A percentile compares a stretch with the other conserved stretches of the same genome.
phyloP scores from a whole-genome alignment of 2,329 filamentous ascomycete genomes.

The Colletotrichum filicis region DNA sequence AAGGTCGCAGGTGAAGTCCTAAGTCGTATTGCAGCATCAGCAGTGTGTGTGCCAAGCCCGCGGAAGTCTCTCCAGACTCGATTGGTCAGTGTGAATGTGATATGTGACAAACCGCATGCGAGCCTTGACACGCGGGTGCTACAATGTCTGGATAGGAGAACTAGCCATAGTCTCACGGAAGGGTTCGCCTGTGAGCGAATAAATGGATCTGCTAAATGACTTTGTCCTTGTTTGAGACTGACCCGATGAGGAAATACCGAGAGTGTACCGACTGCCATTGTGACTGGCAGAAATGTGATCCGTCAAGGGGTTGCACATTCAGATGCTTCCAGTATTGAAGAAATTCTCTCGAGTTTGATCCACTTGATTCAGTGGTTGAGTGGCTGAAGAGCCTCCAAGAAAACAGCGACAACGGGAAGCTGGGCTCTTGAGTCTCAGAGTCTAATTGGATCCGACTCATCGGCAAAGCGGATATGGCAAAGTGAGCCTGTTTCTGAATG shows the following conservation, averaged over 20 bases:
- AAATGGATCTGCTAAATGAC: background rate
- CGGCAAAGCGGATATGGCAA: background rate
- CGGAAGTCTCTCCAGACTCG: slow-evolving; percentile 26
- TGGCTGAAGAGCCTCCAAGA: background rate
- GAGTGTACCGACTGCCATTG: background rate
- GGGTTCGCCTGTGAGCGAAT: background rate
- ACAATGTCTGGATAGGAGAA: background rate
- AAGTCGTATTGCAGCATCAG: slow-evolving; percentile 11
- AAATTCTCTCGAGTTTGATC: no score
- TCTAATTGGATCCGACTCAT: background rate
- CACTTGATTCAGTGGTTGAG: background rate
- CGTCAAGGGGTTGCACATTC: no score
- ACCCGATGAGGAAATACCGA: slow-evolving; percentile 2
- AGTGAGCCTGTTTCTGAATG: background rate
- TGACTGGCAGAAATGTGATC: background rate
- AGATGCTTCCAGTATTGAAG: background rate
- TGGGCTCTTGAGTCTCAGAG: background rate
- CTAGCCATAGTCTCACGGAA: background rate
- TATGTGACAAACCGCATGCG: slow-evolving; percentile 5
- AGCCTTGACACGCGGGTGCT: slow-evolving; percentile 19
- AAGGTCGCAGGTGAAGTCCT: background rate
- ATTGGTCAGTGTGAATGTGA: slow-evolving; percentile 11
- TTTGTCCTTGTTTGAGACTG: background rate
- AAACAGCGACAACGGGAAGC: background rate
- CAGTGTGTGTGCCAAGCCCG: slow-evolving; percentile 22